Evolutionary conservation across 176 grass and related monocot genomes (phyloP).

Genomic region (Miscanthus lutarioriparius): DNA sequence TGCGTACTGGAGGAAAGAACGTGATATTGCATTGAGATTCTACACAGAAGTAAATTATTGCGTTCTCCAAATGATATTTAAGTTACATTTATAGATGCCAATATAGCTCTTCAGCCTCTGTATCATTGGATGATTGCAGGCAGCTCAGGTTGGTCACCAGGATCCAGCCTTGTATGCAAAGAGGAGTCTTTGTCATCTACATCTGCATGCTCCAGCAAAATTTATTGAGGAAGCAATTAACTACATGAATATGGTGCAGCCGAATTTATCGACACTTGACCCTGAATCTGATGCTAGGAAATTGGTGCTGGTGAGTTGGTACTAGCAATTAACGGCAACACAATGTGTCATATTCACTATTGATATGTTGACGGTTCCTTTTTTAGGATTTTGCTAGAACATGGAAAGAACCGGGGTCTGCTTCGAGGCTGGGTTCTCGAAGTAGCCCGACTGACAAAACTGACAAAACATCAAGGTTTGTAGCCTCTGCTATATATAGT

Average conservation of each 20-base stretch:
- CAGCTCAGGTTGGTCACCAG: background rate
- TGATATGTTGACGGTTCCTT: background rate
- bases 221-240: background rate
- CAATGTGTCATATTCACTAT: background rate
- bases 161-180: conserved; percentile 26
- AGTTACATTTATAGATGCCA: background rate
- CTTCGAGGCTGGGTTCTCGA: background rate
- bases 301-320: background rate
- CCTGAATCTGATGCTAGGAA: background rate
- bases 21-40: background rate
- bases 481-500: background rate
- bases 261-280: background rate
- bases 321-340: background rate
- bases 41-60: conserved; percentile 4
- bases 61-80: background rate
- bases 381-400: conserved; percentile 8
- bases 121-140: background rate
- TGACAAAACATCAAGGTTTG: background rate
- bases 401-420: background rate
- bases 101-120: background rate
- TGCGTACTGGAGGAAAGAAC: conserved; percentile 4
- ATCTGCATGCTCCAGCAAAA: background rate
- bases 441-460: background rate
- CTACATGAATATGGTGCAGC: background rate
- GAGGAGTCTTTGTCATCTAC: conserved; percentile 21